These are phyloP conservation scores for Alternaria postmessia DNA, from an alignment of 2,329 filamentous ascomycete genomes.

Conservation along the genomic window DNA sequence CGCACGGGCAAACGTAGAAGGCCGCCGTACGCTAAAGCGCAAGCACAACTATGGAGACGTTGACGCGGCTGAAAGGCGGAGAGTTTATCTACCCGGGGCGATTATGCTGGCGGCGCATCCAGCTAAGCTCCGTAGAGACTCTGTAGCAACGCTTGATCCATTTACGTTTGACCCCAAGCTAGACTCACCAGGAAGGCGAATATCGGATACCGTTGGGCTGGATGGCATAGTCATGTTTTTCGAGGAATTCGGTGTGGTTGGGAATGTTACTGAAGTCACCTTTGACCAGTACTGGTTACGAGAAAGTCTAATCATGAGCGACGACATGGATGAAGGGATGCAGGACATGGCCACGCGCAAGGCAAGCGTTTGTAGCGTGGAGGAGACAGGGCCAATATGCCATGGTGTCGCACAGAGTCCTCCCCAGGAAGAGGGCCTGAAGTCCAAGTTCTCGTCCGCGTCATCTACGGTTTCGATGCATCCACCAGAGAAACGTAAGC, in stretches of 20 bases:
- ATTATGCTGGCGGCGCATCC: conserved; percentile 49
- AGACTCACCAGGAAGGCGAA: conserved; percentile 24
- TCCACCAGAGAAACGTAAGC: conserved; percentile 28
- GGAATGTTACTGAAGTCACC: conserved; percentile 35
- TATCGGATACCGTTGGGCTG: conserved; percentile 36
- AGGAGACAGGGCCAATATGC: conserved; percentile 17
- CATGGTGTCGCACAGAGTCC: conserved; percentile 12
- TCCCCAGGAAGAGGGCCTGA: conserved; percentile 13
- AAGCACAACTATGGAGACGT: neutral
- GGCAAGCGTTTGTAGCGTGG: conserved; percentile 17
- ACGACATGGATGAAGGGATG: neutral
- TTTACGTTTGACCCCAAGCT: conserved; percentile 41
- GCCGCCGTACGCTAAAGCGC: neutral
- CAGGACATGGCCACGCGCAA: conserved; percentile 2
- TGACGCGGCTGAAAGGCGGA: conserved; percentile 14
- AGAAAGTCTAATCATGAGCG: conserved; percentile 2
- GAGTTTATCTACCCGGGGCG: conserved; percentile 53
- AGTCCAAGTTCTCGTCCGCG: conserved; percentile 34
- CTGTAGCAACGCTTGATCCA: conserved; percentile 51
- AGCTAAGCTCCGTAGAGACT: conserved; percentile 49
- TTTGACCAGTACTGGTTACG: conserved; percentile 46
- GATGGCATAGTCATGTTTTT: conserved; percentile 56
- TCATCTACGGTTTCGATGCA: conserved; percentile 28
- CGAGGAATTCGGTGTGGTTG: conserved; percentile 49
- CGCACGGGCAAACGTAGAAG: conserved; percentile 24